Evolutionary conservation across 192 early-diverging fungal species (phyloP).

Genomic region (Lunasporangiospora selenospora): DNA sequence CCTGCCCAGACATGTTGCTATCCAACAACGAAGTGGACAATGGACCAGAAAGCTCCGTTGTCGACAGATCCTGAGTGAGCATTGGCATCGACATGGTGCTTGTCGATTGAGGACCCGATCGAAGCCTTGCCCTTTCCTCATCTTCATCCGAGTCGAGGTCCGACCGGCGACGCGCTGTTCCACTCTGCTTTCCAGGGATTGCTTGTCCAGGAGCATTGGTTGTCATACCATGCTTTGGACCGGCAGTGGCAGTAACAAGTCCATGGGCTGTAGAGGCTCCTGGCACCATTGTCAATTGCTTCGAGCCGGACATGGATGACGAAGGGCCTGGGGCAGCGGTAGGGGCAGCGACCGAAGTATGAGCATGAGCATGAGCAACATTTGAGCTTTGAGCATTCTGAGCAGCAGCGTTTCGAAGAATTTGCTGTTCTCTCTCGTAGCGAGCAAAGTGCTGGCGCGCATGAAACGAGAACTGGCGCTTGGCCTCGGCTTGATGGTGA

Average conservation of each 20-base stretch:
- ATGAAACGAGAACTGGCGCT: conserved; percentile 37
- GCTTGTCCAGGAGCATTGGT: no score
- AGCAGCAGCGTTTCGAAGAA: conserved; percentile 7
- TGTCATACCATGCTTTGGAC: conserved; percentile 22
- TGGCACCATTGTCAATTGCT: no score
- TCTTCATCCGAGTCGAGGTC: conserved; percentile 43
- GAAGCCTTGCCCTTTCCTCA: background rate
- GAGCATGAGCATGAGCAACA: background rate
- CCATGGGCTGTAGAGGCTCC: background rate
- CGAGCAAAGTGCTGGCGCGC: conserved; percentile 34
- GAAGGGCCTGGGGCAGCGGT: background rate
- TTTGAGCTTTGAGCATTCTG: background rate
- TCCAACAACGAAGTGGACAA: conserved; percentile 13
- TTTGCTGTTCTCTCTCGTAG: conserved; percentile 36
- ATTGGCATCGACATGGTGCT: conserved; percentile 29
- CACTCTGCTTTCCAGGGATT: no score
- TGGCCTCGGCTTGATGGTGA: conserved; percentile 36
- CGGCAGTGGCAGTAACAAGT: background rate
- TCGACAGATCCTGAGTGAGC: conserved; percentile 42
- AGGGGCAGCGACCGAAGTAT: background rate
- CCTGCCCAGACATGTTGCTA: background rate
- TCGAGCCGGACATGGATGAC: background rate
- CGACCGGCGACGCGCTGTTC: conserved; percentile 26
- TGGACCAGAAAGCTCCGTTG: conserved; percentile 22
- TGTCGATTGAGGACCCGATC: conserved; percentile 7